phyloP scores from a whole-genome alignment of 257 asterid species.

The Coffea eugenioides region DNA sequence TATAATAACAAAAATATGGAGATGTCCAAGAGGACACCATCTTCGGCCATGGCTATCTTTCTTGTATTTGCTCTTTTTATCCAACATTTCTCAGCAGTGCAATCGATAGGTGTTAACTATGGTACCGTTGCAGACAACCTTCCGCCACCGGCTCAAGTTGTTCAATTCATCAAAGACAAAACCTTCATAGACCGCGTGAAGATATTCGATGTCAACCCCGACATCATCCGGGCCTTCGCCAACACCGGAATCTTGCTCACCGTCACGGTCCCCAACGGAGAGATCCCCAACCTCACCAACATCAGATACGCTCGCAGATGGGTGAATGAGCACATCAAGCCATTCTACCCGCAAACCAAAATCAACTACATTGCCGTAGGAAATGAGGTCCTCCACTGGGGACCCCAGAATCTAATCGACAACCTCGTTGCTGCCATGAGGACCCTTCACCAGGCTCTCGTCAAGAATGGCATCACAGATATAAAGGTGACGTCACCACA shows the following conservation, averaged over 20 bases:
- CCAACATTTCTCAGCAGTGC: conserved; percentile 31
- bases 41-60: conserved; percentile 28
- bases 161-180: conserved; percentile 58
- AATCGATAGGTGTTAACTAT: conserved; percentile 80
- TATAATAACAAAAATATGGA: conserved; percentile 13
- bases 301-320: conserved; percentile 45
- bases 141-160: conserved; percentile 77
- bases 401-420: conserved; percentile 62
- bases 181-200: conserved; percentile 76
- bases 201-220: conserved; percentile 76
- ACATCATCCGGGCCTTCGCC: conserved; percentile 78
- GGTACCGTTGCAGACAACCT: conserved; percentile 89
- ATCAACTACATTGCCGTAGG: conserved; percentile 77
- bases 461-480: conserved; percentile 26
- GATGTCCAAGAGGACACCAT: conserved; percentile 17
- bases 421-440: conserved; percentile 76
- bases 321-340: conserved; percentile 52
- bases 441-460: conserved; percentile 54
- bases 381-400: conserved; percentile 91
- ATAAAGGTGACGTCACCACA: conserved; percentile 79
- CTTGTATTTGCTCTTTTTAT: conserved; percentile 24
- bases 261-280: conserved; percentile 80
- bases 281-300: conserved; percentile 59
- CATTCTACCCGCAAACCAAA: conserved; percentile 61
- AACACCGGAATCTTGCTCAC: conserved; percentile 67